Evolutionary conservation across 345 rosid species (phyloP), one percentile per base, ranked within the genome.

Genomic region (Boechera stricta): DNA sequence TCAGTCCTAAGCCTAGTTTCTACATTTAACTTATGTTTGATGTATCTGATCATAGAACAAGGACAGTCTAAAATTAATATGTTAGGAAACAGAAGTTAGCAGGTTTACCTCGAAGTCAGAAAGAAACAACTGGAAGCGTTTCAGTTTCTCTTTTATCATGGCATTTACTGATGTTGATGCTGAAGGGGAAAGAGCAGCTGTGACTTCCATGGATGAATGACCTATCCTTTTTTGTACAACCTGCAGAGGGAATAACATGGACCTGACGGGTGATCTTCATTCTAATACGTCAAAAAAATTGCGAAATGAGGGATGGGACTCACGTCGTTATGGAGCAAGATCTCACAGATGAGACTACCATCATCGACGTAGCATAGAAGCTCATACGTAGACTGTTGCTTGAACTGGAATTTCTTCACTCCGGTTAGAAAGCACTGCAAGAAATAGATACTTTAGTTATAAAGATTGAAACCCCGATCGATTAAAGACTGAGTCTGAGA

Each of bases 291-390:
- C 21, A 41, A 38, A 7, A 16, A 7, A 3, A 0, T 15, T 18
- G 35, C 32, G 39, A 69, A 52, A 55, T 36, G 11, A 64, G 58
- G 56, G 64, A 52, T 35, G 48, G 39, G 58, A 85, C 93, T 82
- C 77, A 95, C 99, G 66, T 83, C 77, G 54, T 91, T 93, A 86
- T 87, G 90, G 52, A 95, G 84, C 62, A 89, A 82, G 74, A 92
- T 85, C 85, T 92, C 97, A 47, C 90, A 89, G 72, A 95, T 92
- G 75, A 95, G 94, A 83, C 98, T 92, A 64, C 97, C 99, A 77
- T 92, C 99, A 71, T 95, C 97, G 65, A 91, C 90, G 55, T 87
- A 87, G 57, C 91, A 91, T 24, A 51, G 67, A 49, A 95, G 93
- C 84, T 95, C 98, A 69, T 85, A 95, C 15, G 72, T 74, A 59